These are phyloP conservation scores for Rugonectria rugulosa DNA, from an alignment of 2,329 filamentous ascomycete genomes.

Conservation along the genomic window DNA sequence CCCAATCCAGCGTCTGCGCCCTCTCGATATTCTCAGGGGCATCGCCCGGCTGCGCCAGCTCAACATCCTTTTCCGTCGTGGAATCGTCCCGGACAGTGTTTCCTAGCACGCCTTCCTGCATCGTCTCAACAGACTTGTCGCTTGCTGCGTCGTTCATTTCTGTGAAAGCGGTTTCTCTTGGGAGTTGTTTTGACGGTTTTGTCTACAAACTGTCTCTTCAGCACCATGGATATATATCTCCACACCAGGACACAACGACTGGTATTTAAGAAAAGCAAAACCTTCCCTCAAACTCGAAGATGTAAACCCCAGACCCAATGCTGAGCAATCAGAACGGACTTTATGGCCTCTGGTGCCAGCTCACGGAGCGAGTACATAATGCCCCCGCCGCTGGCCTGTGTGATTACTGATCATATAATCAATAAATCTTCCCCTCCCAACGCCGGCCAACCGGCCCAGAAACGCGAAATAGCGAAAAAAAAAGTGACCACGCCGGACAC, in stretches of 20 bases:
- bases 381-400: neutral
- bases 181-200: neutral
- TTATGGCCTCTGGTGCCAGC: neutral
- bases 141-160: slow-evolving; percentile 20
- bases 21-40: neutral
- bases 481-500: no score
- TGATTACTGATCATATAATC: slow-evolving; percentile 17
- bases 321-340: neutral
- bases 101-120: slow-evolving; percentile 7
- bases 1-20: slow-evolving; percentile 40
- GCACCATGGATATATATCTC: no score
- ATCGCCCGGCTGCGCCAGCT: slow-evolving; percentile 18
- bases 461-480: no score
- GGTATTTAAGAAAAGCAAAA: no score
- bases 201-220: neutral
- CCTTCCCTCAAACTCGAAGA: no score
- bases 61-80: slow-evolving; percentile 43
- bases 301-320: no score
- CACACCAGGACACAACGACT: no score
- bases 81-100: slow-evolving; percentile 16
- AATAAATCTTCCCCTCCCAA: neutral
- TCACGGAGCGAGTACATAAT: slow-evolving; percentile 14
- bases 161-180: no score
- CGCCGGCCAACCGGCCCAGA: neutral
- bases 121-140: slow-evolving; percentile 1